phyloP scores from a whole-genome alignment of 2,329 filamentous ascomycete genomes.

The Colletotrichum sidae region DNA sequence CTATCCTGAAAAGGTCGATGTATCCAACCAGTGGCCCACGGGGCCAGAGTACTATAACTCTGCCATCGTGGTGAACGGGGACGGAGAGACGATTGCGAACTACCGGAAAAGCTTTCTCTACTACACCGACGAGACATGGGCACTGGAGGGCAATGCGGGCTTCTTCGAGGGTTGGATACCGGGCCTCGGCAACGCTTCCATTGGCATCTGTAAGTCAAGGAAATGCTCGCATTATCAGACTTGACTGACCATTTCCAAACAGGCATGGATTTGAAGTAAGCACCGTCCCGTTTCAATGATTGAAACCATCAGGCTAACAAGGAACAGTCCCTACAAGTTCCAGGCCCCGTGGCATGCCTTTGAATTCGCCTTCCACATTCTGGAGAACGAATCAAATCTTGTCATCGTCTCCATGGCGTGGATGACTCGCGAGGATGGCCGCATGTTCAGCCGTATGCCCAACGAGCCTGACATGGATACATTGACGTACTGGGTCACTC shows the following conservation, averaged over 20 bases:
- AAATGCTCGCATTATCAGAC: too few relatives aligned
- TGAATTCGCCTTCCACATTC: slow-evolving; percentile 65
- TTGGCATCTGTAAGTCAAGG: slow-evolving; percentile 67
- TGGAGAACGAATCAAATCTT: slow-evolving; percentile 67
- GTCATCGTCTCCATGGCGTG: slow-evolving; percentile 84
- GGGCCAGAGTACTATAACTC: slow-evolving; percentile 67
- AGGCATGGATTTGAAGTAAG: slow-evolving; percentile 72
- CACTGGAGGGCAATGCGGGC: slow-evolving; percentile 60
- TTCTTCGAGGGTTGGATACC: slow-evolving; percentile 57
- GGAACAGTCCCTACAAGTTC: too few relatives aligned
- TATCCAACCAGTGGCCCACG: slow-evolving; percentile 60
- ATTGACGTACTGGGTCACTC: slow-evolving; percentile 79
- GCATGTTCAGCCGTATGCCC: slow-evolving; percentile 57
- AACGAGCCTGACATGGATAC: slow-evolving; percentile 78
- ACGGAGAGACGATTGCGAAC: slow-evolving; percentile 71
- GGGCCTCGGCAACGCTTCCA: slow-evolving; percentile 57
- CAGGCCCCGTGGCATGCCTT: slow-evolving; percentile 52
- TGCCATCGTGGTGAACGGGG: slow-evolving; percentile 63
- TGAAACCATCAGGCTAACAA: too few relatives aligned
- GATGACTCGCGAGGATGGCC: slow-evolving; percentile 70
- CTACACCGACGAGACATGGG: slow-evolving; percentile 69
- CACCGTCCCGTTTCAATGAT: too few relatives aligned
- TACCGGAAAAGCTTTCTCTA: slow-evolving; percentile 71
- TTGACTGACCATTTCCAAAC: too few relatives aligned
- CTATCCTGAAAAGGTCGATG: slow-evolving; percentile 77